Percentiles rank a stretch among this genome's conserved stretches.
These are phyloP conservation scores for Caryocar brasiliense DNA, from an alignment of 441 rosid species.

Conservation along the genomic window DNA sequence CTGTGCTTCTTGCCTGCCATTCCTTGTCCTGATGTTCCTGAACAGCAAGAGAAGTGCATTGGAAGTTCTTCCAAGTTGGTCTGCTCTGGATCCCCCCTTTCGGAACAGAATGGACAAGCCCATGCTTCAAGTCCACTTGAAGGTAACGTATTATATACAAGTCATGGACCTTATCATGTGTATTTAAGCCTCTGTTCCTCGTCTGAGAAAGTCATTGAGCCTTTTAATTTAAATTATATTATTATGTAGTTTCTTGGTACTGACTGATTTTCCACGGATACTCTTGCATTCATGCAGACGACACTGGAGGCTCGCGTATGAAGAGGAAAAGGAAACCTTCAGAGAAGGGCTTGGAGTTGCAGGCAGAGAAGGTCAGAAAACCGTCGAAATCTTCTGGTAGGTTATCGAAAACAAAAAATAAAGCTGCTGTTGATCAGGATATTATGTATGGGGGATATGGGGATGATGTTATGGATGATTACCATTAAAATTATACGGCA, in stretches of 20 bases:
- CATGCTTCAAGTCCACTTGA: constrained; percentile 64
- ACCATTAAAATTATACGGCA: constrained; percentile 7
- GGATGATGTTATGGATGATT: constrained; percentile 44
- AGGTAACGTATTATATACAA: constrained; percentile 51
- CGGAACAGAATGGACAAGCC: constrained; percentile 67
- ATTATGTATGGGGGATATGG: constrained; percentile 35
- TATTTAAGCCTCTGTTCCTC: too few relatives aligned
- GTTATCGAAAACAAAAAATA: constrained; percentile 46
- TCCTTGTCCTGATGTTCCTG: constrained; percentile 73
- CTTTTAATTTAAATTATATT: too few relatives aligned
- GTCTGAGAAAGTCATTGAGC: too few relatives aligned
- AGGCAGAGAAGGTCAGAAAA: constrained; percentile 83
- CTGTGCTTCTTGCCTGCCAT: constrained; percentile 80
- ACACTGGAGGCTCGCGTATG: constrained; percentile 56
- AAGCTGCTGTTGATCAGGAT: constrained; percentile 44
- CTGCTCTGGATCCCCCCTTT: constrained; percentile 68
- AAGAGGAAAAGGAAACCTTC: constrained; percentile 88
- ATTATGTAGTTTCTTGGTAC: too few relatives aligned
- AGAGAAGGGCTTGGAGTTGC: constrained; percentile 88
- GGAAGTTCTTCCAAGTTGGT: constrained; percentile 60
- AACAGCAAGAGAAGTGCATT: constrained; percentile 50
- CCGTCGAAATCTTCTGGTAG: constrained; percentile 53
- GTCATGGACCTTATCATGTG: too few relatives aligned
- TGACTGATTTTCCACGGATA: too few relatives aligned
- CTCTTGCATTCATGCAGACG: constrained; percentile 52